Evolutionary conservation across 805 yeast genomes (phyloP), one percentile per base, ranked within the genome.

Genomic region (Ogataea dorogensis): DNA sequence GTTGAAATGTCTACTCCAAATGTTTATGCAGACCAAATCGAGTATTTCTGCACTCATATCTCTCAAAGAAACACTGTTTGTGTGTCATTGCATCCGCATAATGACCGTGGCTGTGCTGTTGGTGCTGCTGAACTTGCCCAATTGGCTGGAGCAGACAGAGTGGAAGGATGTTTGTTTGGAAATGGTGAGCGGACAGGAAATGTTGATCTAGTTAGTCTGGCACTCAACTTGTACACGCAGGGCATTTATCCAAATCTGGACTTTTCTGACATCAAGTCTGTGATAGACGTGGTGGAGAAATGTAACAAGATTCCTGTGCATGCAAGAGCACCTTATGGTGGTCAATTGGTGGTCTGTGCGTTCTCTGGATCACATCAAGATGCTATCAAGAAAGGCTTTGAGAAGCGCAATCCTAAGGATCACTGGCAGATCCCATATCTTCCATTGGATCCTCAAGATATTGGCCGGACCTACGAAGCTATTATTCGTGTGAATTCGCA

Each of bases 401-500:
- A 70, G 16, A 62, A 65, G 37, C 50, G 58, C 31, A 62, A 61
- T 28, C 58, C 59, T 10, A 64, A 66, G 35, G 39, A 23, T 13
- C 54, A 62, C 34, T 85, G 94, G 95, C 68, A 73, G 50, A 68
- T 85, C 40, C 95, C 95, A 13, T 85, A 85, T 63, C 70, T 85
- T 49, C 94, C 95, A 18, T 70, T 86, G 54, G 95, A 85, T 56
- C 95, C 95, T 29, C 70, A 75, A 49, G 94, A 86, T 58, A 80
- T 85, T 51, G 94, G 94, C 33, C 76, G 93, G 59, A 82, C 82
- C n/a, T 86, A 86, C 64, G 95, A 86, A 63, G 93, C 94, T n/a
- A 84, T 86, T 38, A 85, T 85, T 50, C 77, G 95, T 56, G 93
- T 85, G 58, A 85, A 85, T 63, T 84, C 93, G 9, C 94, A 85